A percentile compares a stretch with the other conserved stretches of the same genome.
phyloP scores from a whole-genome alignment of 805 yeast genomes.

The Lachancea dasiensis region DNA sequence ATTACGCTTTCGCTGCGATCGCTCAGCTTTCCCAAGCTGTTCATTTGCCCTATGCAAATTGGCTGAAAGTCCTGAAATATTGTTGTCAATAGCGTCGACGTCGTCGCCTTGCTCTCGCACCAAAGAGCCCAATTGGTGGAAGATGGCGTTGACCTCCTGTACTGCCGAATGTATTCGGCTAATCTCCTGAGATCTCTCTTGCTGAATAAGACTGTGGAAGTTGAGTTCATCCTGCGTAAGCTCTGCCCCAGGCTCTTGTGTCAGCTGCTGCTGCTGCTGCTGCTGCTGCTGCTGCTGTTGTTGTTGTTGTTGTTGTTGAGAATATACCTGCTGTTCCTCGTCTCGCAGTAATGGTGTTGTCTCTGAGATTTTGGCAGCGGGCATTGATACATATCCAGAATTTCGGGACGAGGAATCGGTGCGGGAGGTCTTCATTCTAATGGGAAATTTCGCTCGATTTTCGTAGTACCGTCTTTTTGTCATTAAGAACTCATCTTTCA shows the following conservation, averaged over 20 bases:
- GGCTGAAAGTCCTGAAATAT: slow-evolving; percentile 54
- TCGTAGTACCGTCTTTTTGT: slow-evolving; percentile 45
- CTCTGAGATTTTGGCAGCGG: slow-evolving; percentile 16
- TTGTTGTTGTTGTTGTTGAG: too few relatives aligned
- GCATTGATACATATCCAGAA: slow-evolving; percentile 21
- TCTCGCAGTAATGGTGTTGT: slow-evolving; percentile 40
- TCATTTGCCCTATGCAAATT: slow-evolving; percentile 65
- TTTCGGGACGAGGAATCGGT: slow-evolving; percentile 13
- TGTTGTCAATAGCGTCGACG: slow-evolving; percentile 78
- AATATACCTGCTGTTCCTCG: slow-evolving; percentile 26
- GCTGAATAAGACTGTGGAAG: slow-evolving; percentile 57
- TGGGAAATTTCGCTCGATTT: slow-evolving; percentile 29
- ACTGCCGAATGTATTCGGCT: slow-evolving; percentile 70
- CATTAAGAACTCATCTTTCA: slow-evolving; percentile 41
- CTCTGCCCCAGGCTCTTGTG: slow-evolving; percentile 19
- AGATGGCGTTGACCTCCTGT: slow-evolving; percentile 77
- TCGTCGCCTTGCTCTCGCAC: slow-evolving; percentile 83
- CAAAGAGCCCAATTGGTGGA: slow-evolving; percentile 69
- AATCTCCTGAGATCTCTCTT: slow-evolving; percentile 71
- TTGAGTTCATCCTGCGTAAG: slow-evolving; percentile 48
- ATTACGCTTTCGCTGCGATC: slow-evolving; percentile 61
- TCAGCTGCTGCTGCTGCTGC: slow-evolving; percentile 26
- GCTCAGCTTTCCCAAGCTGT: slow-evolving; percentile 69
- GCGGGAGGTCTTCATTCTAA: slow-evolving; percentile 6
- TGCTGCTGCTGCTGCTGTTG: slow-evolving; percentile 33